These are phyloP conservation scores for Starmera pachycereana DNA, from an alignment of 805 yeast species.

Conservation along the genomic window DNA sequence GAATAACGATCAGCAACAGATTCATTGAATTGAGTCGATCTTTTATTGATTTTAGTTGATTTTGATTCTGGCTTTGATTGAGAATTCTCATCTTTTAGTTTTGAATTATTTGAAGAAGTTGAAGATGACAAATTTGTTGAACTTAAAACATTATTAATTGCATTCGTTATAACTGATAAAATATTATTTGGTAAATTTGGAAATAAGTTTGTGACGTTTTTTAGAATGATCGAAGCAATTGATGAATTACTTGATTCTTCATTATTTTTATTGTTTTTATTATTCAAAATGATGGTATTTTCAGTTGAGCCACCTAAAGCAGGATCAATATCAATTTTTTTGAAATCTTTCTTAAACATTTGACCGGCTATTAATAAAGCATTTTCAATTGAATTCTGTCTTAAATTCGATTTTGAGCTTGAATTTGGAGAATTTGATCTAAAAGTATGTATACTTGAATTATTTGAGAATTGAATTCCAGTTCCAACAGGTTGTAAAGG, in stretches of 20 bases:
- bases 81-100: background rate
- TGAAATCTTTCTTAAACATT: background rate
- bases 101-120: background rate
- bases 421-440: background rate
- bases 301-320: background rate
- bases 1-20: slow-evolving; percentile 34
- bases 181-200: slow-evolving; percentile 16
- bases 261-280: background rate
- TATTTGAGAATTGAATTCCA: no score
- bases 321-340: background rate
- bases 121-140: background rate
- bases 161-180: slow-evolving; percentile 13
- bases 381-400: background rate
- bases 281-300: background rate
- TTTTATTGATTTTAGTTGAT: slow-evolving; percentile 6
- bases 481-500: no score
- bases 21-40: slow-evolving; percentile 10
- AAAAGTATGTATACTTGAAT: background rate
- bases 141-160: slow-evolving; percentile 15
- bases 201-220: slow-evolving; percentile 13
- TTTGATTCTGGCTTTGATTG: background rate
- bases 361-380: slow-evolving; percentile 1
- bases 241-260: background rate
- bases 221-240: slow-evolving; percentile 5
- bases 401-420: background rate